Base-by-base conservation (phyloP, 441 rosid genomes). In the Heliophila coronopifolia region DNA sequence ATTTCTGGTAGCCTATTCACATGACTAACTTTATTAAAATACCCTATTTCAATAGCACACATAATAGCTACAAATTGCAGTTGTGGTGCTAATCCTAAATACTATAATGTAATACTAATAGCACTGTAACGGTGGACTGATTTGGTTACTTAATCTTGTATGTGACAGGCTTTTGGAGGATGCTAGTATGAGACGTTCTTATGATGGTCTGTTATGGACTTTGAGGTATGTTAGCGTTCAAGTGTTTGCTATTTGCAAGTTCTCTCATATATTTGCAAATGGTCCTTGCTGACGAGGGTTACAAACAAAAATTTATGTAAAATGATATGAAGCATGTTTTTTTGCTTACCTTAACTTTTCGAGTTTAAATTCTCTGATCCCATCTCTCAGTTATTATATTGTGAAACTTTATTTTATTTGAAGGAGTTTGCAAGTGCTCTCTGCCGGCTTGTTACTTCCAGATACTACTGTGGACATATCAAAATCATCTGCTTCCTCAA, bases 121-220 rank as follows among this genome's bases (percentile, higher is more conserved):
- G 40, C 31, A 27, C 47, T 37, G 37, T 36, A 44, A 45, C 9
- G 8, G 46, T 37, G 50, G 53, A 35, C 37, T 55, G 27, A 40
- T 51, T 45, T 45, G 12, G 15, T 28, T 52, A 34, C 49, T 38
- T 11, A 50, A 31, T 51, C 42, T 46, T 44, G 48, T 70, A 42
- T 61, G 33, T 59, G 68, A 58, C 86, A 92, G 98, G 68, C 78
- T 87, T 60, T 38, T 85, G 77, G 78, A 77, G 69, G 94, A 81
- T 70, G 87, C 96, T 54, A 78, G 71, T 68, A 69, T 58, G 68
- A 71, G 69, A 61, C 87, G 77, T 67, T 62, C 79, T 28, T 92
- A 83, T 72, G 96, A 81, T 77, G 84, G 95, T 60, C 69, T 88
- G 39, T 71, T 87, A 14, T 92, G 98, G 98, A 84, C 86, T 63